Percentiles rank a stretch among this genome's conserved stretches.
Conservation (phyloP, 2,329 filamentous ascomycete species). For the Fusarium chuoi region DNA sequence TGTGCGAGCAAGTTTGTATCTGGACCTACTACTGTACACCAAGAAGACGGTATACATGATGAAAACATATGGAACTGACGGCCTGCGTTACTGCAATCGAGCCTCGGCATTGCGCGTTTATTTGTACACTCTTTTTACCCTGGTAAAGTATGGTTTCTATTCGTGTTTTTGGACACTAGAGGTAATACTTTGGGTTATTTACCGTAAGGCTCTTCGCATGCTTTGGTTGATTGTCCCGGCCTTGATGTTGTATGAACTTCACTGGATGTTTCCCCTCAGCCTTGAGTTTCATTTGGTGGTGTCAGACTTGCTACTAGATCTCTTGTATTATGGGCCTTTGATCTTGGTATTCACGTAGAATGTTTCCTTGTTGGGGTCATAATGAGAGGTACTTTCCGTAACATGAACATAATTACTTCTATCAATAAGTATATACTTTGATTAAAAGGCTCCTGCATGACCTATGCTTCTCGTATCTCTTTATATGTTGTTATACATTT, state of each 20-base stretch:
- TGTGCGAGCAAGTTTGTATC: neutral
- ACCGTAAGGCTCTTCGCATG: neutral
- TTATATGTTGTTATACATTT: too few relatives aligned
- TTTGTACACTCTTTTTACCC: neutral
- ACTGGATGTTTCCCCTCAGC: neutral
- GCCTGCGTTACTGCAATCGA: neutral
- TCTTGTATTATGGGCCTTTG: too few relatives aligned
- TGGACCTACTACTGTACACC: neutral
- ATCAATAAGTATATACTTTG: too few relatives aligned
- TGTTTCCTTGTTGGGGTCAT: too few relatives aligned
- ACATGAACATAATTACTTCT: too few relatives aligned
- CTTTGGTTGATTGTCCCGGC: too few relatives aligned
- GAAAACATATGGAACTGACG: neutral
- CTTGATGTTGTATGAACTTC: too few relatives aligned
- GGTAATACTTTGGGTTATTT: neutral
- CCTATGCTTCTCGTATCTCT: too few relatives aligned
- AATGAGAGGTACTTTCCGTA: too few relatives aligned
- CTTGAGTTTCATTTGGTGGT: neutral
- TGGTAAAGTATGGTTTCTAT: neutral
- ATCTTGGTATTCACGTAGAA: too few relatives aligned
- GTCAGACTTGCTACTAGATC: neutral
- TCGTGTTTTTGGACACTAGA: neutral
- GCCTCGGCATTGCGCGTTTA: neutral
- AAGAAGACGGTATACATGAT: rapidly evolving
- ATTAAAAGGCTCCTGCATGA: too few relatives aligned